Conservation (phyloP, 2,329 filamentous ascomycete genomes). For the Coleophoma crateriformis region DNA sequence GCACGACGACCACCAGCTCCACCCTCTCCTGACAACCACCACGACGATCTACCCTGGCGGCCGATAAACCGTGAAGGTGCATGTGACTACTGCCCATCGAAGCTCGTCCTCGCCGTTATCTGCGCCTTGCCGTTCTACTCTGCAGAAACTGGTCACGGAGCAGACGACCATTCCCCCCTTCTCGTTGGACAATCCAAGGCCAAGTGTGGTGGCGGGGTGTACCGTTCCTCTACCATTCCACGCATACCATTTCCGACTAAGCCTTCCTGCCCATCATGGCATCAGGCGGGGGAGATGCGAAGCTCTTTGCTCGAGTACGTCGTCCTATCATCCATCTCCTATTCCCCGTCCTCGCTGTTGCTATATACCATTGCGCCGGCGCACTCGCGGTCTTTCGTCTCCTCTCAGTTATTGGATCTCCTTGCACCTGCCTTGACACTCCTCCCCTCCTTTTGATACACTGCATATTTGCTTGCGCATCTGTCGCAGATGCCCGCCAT, state of each 20-base stretch:
- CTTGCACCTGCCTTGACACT: not conserved
- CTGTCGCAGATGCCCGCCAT: slow-evolving; percentile 10
- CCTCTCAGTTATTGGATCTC: too few species aligned
- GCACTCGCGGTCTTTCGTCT: not conserved
- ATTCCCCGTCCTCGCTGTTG: slow-evolving; percentile 8
- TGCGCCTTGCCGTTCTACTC: slow-evolving; percentile 15
- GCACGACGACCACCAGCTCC: slow-evolving; percentile 2
- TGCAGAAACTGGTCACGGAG: not conserved
- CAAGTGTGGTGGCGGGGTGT: slow-evolving; percentile 20
- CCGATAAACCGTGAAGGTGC: slow-evolving; percentile 11
- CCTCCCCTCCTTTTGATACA: not conserved
- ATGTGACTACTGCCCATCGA: slow-evolving; percentile 13
- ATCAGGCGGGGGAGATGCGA: slow-evolving; percentile 82
- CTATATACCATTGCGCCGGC: slow-evolving; percentile 1
- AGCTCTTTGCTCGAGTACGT: slow-evolving; percentile 96
- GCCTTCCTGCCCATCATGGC: slow-evolving; percentile 21
- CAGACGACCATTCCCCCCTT: slow-evolving; percentile 1
- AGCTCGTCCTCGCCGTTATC: not conserved
- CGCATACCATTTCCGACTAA: slow-evolving; percentile 5
- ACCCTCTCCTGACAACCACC: slow-evolving; percentile 4
- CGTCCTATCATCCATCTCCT: slow-evolving; percentile 16
- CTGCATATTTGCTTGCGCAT: not conserved
- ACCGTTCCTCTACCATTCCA: slow-evolving; percentile 1
- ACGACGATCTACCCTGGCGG: slow-evolving; percentile 9
- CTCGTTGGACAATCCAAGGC: slow-evolving; percentile 18